Conservation (phyloP, 805 yeast species). For the Starmerella cellae region DNA sequence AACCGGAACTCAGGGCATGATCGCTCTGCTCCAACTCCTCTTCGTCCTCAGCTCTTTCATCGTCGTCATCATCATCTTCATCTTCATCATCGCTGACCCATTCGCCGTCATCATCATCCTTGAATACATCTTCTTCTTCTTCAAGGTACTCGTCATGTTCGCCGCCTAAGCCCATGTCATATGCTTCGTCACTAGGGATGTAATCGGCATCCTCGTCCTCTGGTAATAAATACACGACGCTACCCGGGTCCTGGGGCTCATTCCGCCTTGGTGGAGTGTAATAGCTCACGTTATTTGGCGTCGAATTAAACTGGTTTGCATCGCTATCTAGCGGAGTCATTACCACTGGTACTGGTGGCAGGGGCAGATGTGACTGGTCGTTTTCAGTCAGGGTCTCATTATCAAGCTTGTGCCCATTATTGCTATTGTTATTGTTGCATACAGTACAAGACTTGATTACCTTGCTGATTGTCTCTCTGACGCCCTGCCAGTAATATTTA, state of each 20-base stretch:
- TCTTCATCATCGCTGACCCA: conserved; percentile 6
- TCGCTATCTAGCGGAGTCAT: neutral
- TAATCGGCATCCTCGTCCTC: conserved; percentile 19
- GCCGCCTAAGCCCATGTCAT: conserved; percentile 4
- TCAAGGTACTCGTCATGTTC: neutral
- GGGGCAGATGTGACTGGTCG: too few species aligned
- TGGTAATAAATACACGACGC: conserved; percentile 15
- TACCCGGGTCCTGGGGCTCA: conserved; percentile 1
- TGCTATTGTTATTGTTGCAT: conserved; percentile 31
- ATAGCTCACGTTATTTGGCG: neutral
- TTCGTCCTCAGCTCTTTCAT: conserved; percentile 9
- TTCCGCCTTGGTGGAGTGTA: neutral
- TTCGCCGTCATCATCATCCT: conserved; percentile 6
- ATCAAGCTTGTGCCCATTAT: neutral
- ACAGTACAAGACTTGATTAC: conserved; percentile 64
- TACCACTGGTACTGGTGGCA: too few species aligned
- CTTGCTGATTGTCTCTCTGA: conserved; percentile 72
- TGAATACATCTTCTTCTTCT: conserved; percentile 3
- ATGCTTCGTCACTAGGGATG: conserved; percentile 10
- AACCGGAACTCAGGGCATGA: neutral
- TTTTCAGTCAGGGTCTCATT: neutral
- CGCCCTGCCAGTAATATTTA: conserved; percentile 79
- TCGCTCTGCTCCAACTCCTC: conserved; percentile 6
- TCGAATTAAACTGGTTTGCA: neutral
- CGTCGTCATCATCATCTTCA: conserved; percentile 11